Percentiles rank a stretch among this genome's conserved stretches.
Conservation (phyloP, 192 early-diverging fungal genomes). For the Jimgerdemannia lactiflua region DNA sequence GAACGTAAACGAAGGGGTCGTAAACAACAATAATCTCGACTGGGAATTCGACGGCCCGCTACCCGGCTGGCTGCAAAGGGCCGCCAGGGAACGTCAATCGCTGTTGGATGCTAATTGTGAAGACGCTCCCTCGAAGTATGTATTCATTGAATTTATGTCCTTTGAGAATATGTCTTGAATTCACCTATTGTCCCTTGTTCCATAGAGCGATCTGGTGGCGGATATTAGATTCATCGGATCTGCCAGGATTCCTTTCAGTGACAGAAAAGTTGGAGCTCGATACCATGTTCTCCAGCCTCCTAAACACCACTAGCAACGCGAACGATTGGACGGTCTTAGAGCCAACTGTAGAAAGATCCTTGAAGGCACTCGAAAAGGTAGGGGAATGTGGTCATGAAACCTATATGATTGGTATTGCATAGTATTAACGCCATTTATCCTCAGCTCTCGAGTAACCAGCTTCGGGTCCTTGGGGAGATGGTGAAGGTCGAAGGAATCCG, state of each 20-base stretch:
- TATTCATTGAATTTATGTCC: no score
- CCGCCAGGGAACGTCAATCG: no score
- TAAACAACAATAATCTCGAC: no score
- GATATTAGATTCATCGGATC: constrained; percentile 14
- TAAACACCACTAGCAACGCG: constrained; percentile 1
- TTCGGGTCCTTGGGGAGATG: constrained; percentile 9
- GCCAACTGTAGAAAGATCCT: constrained; percentile 9
- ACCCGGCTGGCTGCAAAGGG: no score
- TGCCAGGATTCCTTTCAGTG: not conserved
- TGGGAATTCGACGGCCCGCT: no score
- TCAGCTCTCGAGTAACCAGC: constrained; percentile 14
- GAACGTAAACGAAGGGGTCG: no score
- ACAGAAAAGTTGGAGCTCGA: constrained; percentile 7
- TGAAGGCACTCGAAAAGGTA: constrained; percentile 13
- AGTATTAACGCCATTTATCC: constrained; percentile 1
- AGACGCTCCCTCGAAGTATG: no score
- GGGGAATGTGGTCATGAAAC: not conserved
- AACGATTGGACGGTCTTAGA: constrained; percentile 11
- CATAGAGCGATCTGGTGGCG: no score
- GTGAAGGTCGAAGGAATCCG: constrained; percentile 9
- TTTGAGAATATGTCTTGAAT: no score
- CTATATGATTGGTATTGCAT: constrained; percentile 10
- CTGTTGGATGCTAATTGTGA: no score
- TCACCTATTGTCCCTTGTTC: no score
- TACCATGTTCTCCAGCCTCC: constrained; percentile 7